Conservation (phyloP, 1,139 yeast species). For the Diutina neorugosa region DNA sequence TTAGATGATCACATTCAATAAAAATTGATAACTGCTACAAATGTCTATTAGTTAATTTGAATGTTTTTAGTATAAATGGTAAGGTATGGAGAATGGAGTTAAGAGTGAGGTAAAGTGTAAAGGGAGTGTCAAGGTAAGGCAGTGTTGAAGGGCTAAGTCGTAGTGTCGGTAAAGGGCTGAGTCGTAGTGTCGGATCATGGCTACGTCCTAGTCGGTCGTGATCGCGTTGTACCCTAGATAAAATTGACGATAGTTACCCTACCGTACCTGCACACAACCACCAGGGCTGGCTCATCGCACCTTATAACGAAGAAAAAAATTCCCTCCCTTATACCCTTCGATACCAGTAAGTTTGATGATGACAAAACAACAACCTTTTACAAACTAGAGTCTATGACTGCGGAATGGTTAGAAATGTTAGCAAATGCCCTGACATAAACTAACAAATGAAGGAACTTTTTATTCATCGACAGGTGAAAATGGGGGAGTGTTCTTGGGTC, state of each 20-base stretch:
- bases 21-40: no score
- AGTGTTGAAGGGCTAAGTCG: no score
- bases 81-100: no score
- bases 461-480: not conserved
- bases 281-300: not conserved
- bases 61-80: no score
- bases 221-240: no score
- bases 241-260: not conserved
- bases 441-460: not conserved
- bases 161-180: no score
- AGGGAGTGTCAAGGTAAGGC: no score
- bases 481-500: not conserved
- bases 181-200: no score
- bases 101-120: no score
- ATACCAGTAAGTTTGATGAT: slow-evolving; percentile 1
- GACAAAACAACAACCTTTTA: not conserved
- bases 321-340: not conserved
- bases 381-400: slow-evolving; percentile 4
- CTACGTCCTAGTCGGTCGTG: no score
- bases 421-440: slow-evolving; percentile 3
- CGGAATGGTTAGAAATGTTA: slow-evolving; percentile 3
- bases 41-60: no score
- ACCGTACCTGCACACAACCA: not conserved
- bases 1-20: no score
- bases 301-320: not conserved